Base-by-base conservation (phyloP, 2,329 filamentous ascomycete species). In the Stachybotrys chartarum region DNA sequence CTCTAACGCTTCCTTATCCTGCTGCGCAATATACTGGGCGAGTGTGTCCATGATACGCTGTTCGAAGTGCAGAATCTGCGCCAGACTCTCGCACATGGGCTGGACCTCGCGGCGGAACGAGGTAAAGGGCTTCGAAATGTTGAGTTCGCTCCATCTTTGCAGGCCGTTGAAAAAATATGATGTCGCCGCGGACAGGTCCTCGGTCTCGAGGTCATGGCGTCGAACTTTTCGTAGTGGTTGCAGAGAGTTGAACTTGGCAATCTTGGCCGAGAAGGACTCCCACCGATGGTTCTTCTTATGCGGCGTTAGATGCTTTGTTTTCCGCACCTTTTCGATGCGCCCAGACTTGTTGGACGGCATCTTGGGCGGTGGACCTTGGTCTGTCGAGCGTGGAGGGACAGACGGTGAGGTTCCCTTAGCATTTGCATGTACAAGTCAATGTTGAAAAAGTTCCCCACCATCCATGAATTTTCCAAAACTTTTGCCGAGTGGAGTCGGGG, bases 141-240 rank as follows among this genome's bases (percentile, higher is more conserved):
- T 97, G 71, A 96, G 82, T 64, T 97, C 94, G 54, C 82, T 77
- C 94, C 94, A 99, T 81, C 89, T 90, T 60, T 91, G 85, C 60
- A 97, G 77, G 1, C 90, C 86, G 50, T 85, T 85, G 63, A 86
- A 84, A 64, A 99, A 91, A 72, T 96, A 94, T 18, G 93, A 97
- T n/a, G 88, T 88, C 31, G 85, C 83, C 24, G 86, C 80, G 57
- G 86, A 83, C 66, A 87, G 78, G 70, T 92, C 87, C 76, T 90
- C 86, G 67, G 87, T 84, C 59, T 92, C 88, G 75, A 94, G 85
- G 66, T 89, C 86, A 75, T 95, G 83, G 69, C 88, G 87, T 72
- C 91, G 90, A 64, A 95, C 88, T 74, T 87, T 87, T 72, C 94
- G 91, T 63, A 99, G 82, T 50, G 94, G 94, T 66, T 99, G 93